Conservation (phyloP, 1,284 basidiomycete genomes). For the Boletus sp. region DNA sequence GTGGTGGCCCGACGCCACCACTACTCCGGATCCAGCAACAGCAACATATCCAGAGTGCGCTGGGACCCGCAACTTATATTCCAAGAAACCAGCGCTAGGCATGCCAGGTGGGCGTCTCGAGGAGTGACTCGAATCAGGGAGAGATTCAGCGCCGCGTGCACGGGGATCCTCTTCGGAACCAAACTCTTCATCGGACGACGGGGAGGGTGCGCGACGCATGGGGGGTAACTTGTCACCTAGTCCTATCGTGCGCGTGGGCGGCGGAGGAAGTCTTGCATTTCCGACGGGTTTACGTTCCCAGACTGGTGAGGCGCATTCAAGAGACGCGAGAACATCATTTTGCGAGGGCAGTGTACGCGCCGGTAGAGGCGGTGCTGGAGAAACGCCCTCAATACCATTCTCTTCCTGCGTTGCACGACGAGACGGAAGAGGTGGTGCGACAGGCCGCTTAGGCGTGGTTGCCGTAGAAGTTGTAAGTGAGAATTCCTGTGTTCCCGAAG, state of each 20-base stretch:
- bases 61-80: slow-evolving; percentile 58
- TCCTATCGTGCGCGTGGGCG: slow-evolving; percentile 71
- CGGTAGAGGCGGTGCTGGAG: slow-evolving; percentile 34
- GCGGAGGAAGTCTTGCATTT: slow-evolving; percentile 57
- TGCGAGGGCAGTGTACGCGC: slow-evolving; percentile 18
- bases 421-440: slow-evolving; percentile 34
- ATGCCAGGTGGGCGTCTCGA: slow-evolving; percentile 75
- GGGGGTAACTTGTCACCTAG: slow-evolving; percentile 71
- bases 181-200: slow-evolving; percentile 60
- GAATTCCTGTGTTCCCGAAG: background rate
- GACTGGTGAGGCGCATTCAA: slow-evolving; percentile 22
- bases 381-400: slow-evolving; percentile 3
- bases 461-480: background rate
- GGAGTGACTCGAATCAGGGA: slow-evolving; percentile 82
- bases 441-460: slow-evolving; percentile 15
- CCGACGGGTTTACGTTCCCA: slow-evolving; percentile 53
- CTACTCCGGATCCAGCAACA: slow-evolving; percentile 64
- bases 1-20: slow-evolving; percentile 63
- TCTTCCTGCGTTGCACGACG: slow-evolving; percentile 26
- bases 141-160: slow-evolving; percentile 53
- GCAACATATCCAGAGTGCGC: slow-evolving; percentile 60
- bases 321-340: background rate
- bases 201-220: slow-evolving; percentile 49
- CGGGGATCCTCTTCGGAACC: slow-evolving; percentile 53
- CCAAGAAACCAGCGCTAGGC: slow-evolving; percentile 48